Evolutionary conservation across 148 eudicot genomes (phyloP).

Genomic region (Rhododendron griersonianum): DNA sequence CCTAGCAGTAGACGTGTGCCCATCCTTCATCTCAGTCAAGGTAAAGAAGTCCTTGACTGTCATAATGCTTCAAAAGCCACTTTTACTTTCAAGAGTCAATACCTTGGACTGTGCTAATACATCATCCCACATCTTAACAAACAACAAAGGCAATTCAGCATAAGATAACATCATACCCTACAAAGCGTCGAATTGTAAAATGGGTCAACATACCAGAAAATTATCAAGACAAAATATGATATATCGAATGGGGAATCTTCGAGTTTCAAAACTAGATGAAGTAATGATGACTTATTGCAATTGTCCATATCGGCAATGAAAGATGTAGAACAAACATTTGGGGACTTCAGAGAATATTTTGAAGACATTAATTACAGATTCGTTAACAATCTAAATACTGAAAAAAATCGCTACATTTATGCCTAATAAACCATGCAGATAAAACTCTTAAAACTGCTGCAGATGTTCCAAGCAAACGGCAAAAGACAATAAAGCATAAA

Average conservation of each 20-base stretch:
- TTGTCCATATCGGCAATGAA: neutral
- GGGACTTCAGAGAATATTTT: neutral
- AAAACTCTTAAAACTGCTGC: neutral
- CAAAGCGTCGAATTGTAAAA: neutral
- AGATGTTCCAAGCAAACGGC: neutral
- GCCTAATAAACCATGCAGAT: neutral
- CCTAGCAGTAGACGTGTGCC: constrained; percentile 60
- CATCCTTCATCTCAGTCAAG: constrained; percentile 76
- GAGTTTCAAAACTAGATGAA: neutral
- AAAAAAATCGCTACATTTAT: neutral
- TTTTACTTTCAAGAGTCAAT: neutral
- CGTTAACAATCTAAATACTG: neutral
- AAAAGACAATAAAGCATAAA: neutral
- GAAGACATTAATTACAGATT: neutral
- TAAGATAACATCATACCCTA: neutral
- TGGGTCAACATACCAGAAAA: neutral
- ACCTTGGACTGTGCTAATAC: neutral
- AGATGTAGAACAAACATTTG: neutral
- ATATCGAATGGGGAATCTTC: no score
- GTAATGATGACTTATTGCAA: neutral
- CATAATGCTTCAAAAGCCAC: constrained; percentile 41
- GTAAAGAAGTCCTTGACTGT: constrained; percentile 69
- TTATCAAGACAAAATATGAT: neutral
- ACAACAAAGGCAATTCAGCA: neutral
- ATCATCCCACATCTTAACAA: neutral